Percentiles rank a stretch among this genome's conserved stretches.
Evolutionary conservation across 352 stramenopile species (phyloP).

Genomic region (Phytophthora multivora): DNA sequence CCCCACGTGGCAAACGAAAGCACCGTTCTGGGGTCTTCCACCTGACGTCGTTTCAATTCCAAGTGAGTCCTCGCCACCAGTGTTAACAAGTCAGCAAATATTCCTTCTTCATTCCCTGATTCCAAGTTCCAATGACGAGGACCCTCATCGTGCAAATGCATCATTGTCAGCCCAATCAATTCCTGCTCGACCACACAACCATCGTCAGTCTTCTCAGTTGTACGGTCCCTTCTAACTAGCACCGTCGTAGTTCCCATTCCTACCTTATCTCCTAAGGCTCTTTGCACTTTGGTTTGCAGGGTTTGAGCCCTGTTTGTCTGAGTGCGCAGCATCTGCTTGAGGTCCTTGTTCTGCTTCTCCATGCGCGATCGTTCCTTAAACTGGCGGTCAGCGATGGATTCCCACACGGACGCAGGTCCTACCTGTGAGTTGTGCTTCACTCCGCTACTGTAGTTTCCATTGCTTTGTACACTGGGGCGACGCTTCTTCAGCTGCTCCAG

Average conservation of each 20-base stretch:
- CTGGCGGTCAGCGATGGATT: slow-evolving; percentile 33
- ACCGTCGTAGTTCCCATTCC: not conserved
- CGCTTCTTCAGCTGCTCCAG: slow-evolving; percentile 36
- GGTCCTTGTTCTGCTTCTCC: slow-evolving; percentile 39
- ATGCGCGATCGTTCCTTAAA: slow-evolving; percentile 29
- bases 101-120: slow-evolving; percentile 21
- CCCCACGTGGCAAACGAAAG: slow-evolving; percentile 19
- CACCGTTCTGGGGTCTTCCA: slow-evolving; percentile 21
- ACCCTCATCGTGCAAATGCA: slow-evolving; percentile 14
- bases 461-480: not conserved
- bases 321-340: slow-evolving; percentile 29
- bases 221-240: not conserved
- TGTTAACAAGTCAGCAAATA: slow-evolving; percentile 34
- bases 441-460: not conserved
- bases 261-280: slow-evolving; percentile 17
- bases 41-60: slow-evolving; percentile 18
- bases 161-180: slow-evolving; percentile 12
- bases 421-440: not conserved
- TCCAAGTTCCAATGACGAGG: slow-evolving; percentile 19
- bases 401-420: slow-evolving; percentile 17
- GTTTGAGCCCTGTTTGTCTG: slow-evolving; percentile 9
- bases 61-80: slow-evolving; percentile 20
- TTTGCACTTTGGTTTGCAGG: slow-evolving; percentile 14
- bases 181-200: slow-evolving; percentile 21
- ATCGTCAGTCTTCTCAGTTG: slow-evolving; percentile 5